These are phyloP conservation scores for Leccinellum luteum DNA, from an alignment of 768 basidiomycete genomes.

Conservation along the genomic window DNA sequence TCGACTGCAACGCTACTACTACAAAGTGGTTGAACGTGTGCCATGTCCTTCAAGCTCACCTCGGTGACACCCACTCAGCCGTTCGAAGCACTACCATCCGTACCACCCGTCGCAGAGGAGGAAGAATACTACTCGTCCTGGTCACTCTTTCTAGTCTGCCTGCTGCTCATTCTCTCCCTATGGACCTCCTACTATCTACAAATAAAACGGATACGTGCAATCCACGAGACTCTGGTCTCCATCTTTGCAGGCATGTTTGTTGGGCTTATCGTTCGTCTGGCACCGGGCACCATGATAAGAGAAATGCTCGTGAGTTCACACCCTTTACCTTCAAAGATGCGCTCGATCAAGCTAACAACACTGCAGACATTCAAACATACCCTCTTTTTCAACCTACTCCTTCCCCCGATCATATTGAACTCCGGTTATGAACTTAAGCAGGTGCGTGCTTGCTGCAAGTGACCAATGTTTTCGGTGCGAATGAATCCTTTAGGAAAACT, in stretches of 20 bases:
- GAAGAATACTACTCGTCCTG: conserved; percentile 92
- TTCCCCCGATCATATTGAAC: conserved; percentile 97
- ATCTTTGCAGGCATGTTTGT: conserved; percentile 97
- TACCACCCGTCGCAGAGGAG: conserved; percentile 54
- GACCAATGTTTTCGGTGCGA: neutral
- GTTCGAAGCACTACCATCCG: conserved; percentile 26
- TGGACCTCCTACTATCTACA: conserved; percentile 98
- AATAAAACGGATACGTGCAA: conserved; percentile 90
- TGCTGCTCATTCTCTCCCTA: conserved; percentile 90
- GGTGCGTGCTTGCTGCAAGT: conserved; percentile 39
- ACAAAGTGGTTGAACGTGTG: neutral
- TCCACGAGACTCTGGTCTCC: conserved; percentile 95
- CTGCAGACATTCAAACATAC: conserved; percentile 92
- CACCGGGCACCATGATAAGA: conserved; percentile 91
- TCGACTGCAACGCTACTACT: neutral
- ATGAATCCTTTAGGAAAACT: conserved; percentile 70
- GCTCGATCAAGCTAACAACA: conserved; percentile 6
- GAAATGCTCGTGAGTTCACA: conserved; percentile 89
- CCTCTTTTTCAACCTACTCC: conserved; percentile 95
- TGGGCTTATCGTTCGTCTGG: conserved; percentile 83
- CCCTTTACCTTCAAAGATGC: neutral
- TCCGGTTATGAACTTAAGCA: conserved; percentile 98
- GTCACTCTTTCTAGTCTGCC: conserved; percentile 91
- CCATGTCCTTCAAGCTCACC: conserved; percentile 39
- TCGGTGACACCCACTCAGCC: conserved; percentile 35